These are phyloP conservation scores for Linum tenue DNA, from an alignment of 345 rosid genomes.

Conservation along the genomic window DNA sequence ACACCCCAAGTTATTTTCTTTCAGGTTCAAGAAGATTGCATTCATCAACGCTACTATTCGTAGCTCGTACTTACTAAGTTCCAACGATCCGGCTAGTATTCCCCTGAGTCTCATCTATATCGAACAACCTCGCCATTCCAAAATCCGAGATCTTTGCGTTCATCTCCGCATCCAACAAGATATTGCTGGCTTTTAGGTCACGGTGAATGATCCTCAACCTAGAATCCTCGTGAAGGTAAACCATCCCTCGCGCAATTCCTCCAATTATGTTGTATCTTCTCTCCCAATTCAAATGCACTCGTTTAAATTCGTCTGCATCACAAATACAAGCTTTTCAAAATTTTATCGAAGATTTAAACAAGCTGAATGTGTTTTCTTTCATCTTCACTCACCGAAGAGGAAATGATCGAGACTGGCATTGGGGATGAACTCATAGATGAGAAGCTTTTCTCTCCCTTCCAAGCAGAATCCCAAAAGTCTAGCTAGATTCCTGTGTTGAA, in stretches of 20 bases:
- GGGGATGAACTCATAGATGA: constrained; percentile 33
- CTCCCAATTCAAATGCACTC: constrained; percentile 18
- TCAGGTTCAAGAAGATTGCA: neutral
- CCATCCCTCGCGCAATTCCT: constrained; percentile 39
- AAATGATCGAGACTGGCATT: constrained; percentile 32
- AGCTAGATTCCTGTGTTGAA: constrained; percentile 32
- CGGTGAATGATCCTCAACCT: constrained; percentile 34
- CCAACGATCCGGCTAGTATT: constrained; percentile 30
- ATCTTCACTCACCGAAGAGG: constrained; percentile 24
- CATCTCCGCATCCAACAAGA: constrained; percentile 34
- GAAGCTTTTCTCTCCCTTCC: constrained; percentile 28
- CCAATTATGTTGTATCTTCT: constrained; percentile 27
- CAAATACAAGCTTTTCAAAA: neutral
- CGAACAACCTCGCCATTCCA: constrained; percentile 38
- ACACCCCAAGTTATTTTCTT: neutral
- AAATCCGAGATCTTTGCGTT: constrained; percentile 43
- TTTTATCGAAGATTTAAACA: neutral
- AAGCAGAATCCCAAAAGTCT: constrained; percentile 34
- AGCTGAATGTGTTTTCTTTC: neutral
- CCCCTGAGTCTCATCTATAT: constrained; percentile 29
- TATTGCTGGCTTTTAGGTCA: constrained; percentile 38
- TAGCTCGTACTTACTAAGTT: constrained; percentile 25
- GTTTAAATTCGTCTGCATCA: constrained; percentile 17
- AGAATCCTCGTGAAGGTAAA: constrained; percentile 44
- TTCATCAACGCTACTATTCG: neutral